Evolutionary conservation across 345 rosid genomes (phyloP).

Genomic region (Hibiscus mutabilis): DNA sequence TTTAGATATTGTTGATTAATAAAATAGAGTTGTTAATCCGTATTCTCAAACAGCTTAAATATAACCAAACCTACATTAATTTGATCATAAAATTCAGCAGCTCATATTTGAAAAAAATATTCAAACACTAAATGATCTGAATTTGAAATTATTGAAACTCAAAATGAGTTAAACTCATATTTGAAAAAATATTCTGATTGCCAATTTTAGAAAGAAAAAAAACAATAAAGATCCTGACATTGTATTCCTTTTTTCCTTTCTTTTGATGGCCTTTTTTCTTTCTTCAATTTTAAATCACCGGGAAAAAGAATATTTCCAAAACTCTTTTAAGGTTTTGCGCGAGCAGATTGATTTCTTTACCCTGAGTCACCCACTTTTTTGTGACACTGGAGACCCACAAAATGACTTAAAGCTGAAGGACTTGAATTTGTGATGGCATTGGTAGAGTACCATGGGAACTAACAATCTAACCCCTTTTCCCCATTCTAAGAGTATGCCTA

Average conservation of each 20-base stretch:
- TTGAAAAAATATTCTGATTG: too few relatives aligned
- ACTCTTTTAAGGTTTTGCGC: not conserved
- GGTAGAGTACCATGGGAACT: not conserved
- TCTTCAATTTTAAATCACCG: not conserved
- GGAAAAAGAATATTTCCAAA: not conserved
- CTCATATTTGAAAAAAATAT: too few relatives aligned
- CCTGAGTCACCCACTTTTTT: not conserved
- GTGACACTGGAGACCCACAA: not conserved
- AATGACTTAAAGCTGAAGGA: slow-evolving; percentile 1
- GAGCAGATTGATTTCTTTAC: not conserved
- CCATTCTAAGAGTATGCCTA: not conserved
- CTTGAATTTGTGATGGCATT: not conserved
- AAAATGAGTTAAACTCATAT: too few relatives aligned
- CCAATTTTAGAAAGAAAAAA: not conserved
- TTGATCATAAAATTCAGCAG: too few relatives aligned
- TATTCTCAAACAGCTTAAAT: too few relatives aligned
- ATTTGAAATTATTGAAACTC: too few relatives aligned
- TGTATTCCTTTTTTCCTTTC: not conserved
- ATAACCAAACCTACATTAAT: too few relatives aligned
- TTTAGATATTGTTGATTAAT: too few relatives aligned
- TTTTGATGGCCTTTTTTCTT: not conserved
- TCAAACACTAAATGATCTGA: too few relatives aligned
- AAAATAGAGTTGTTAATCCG: too few relatives aligned
- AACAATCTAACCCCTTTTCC: not conserved
- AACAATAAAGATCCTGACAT: not conserved